Conservation (phyloP, 2,329 filamentous ascomycete genomes). For the Hymenoscyphus occultus region DNA sequence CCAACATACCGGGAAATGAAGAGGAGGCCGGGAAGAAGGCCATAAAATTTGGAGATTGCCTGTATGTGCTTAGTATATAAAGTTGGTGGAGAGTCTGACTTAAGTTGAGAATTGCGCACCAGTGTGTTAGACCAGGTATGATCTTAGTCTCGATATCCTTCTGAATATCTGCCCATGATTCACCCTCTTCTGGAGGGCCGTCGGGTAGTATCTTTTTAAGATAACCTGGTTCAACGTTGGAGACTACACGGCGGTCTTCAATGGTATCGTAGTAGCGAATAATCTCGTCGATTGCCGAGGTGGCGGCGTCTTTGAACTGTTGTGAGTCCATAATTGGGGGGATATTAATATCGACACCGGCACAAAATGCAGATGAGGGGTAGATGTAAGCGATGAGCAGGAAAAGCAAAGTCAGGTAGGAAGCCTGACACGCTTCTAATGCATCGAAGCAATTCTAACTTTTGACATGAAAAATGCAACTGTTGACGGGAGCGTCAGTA, state of each 20-base stretch:
- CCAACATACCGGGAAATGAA: constrained; percentile 81
- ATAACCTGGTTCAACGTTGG: constrained; percentile 80
- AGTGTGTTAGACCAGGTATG: constrained; percentile 89
- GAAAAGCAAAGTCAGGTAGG: not conserved
- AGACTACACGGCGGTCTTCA: constrained; percentile 66
- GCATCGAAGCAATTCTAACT: not conserved
- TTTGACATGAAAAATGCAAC: not conserved
- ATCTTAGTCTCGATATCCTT: constrained; percentile 82
- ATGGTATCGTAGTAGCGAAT: constrained; percentile 80
- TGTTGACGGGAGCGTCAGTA: not conserved
- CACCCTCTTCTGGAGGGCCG: constrained; percentile 61
- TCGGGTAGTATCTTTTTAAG: constrained; percentile 73
- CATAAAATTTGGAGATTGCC: constrained; percentile 90
- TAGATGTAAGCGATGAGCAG: not conserved
- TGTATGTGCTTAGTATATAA: constrained; percentile 23
- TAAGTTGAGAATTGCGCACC: constrained; percentile 42
- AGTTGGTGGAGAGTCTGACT: not conserved
- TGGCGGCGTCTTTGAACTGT: constrained; percentile 74
- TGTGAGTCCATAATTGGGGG: constrained; percentile 65
- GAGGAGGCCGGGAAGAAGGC: constrained; percentile 87
- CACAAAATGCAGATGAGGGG: not conserved
- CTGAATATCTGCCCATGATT: constrained; percentile 76
- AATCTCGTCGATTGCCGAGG: constrained; percentile 80
- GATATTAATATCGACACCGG: not conserved
- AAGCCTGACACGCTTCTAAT: too few species aligned